phyloP scores from a whole-genome alignment of 306 rosid species.

The Carpinus fangiana region DNA sequence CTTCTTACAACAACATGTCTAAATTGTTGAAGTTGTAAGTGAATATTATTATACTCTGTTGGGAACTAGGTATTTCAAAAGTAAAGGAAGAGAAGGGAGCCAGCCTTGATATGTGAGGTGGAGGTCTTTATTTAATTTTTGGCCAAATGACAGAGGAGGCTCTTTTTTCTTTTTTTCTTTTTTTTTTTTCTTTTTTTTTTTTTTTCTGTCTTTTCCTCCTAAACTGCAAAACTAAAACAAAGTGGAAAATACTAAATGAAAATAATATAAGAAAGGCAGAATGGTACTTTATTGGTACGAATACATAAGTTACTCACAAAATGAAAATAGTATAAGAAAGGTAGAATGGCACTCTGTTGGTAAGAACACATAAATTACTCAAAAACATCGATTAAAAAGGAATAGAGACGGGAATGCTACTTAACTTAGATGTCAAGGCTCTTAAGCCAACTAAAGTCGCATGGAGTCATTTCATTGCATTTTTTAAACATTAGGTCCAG shows the following conservation, averaged over 20 bases:
- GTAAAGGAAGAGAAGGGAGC: not conserved
- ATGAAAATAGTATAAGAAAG: not conserved
- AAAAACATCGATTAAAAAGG: not conserved
- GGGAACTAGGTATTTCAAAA: not conserved
- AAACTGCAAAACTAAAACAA: no score
- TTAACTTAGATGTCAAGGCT: not conserved
- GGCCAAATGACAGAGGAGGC: no score
- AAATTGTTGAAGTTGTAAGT: conserved; percentile 50
- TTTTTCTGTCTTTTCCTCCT: no score
- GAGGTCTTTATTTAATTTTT: no score
- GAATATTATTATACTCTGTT: conserved; percentile 7
- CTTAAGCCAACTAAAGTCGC: not conserved
- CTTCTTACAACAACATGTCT: conserved; percentile 38
- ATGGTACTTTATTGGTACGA: no score
- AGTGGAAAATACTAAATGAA: no score
- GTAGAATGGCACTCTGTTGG: not conserved
- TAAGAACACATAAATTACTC: not conserved
- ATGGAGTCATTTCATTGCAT: not conserved
- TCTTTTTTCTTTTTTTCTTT: no score
- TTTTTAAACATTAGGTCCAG: not conserved
- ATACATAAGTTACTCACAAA: no score
- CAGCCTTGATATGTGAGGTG: not conserved
- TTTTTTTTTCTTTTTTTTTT: no score
- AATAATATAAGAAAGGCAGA: no score
- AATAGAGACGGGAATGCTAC: not conserved